These are phyloP conservation scores for Hymenoscyphus infarciens DNA, from an alignment of 2,329 filamentous ascomycete genomes.

Conservation along the genomic window DNA sequence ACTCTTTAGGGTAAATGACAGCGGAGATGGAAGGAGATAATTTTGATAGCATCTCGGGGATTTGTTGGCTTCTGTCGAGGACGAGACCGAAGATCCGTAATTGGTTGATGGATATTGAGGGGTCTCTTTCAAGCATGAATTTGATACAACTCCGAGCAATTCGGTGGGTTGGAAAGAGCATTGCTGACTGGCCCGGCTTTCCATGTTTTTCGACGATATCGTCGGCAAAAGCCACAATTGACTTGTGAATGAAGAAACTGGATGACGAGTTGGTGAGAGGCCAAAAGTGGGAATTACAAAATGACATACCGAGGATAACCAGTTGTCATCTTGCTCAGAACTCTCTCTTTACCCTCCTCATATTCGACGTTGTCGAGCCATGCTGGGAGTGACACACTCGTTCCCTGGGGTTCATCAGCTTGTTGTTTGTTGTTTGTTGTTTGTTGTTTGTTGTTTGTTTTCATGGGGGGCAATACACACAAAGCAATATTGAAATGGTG, in stretches of 20 bases:
- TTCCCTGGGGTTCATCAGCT: slow-evolving; percentile 59
- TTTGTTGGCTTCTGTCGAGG: slow-evolving; percentile 53
- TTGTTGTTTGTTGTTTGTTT: slow-evolving; percentile 6
- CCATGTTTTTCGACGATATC: slow-evolving; percentile 66
- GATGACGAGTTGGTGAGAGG: slow-evolving; percentile 24
- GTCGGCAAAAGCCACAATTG: slow-evolving; percentile 68
- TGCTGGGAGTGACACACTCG: slow-evolving; percentile 92
- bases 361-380: slow-evolving; percentile 91
- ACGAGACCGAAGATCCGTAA: slow-evolving; percentile 60
- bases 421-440: slow-evolving; percentile 7
- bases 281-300: background rate
- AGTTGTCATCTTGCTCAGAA: slow-evolving; percentile 78
- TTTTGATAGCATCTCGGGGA: slow-evolving; percentile 49
- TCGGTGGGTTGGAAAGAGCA: slow-evolving; percentile 74
- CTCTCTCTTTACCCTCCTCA: slow-evolving; percentile 86
- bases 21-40: slow-evolving; percentile 61
- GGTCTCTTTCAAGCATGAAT: slow-evolving; percentile 64
- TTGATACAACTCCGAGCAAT: slow-evolving; percentile 69
- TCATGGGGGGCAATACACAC: background rate
- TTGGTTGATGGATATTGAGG: slow-evolving; percentile 46
- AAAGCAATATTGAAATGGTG: background rate
- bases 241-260: slow-evolving; percentile 89
- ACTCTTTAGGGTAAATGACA: slow-evolving; percentile 65
- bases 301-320: slow-evolving; percentile 76
- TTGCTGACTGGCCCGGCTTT: slow-evolving; percentile 60